Evolutionary conservation across 2,329 filamentous ascomycete genomes (phyloP).

Genomic region (Aspergillus hiratsukae): DNA sequence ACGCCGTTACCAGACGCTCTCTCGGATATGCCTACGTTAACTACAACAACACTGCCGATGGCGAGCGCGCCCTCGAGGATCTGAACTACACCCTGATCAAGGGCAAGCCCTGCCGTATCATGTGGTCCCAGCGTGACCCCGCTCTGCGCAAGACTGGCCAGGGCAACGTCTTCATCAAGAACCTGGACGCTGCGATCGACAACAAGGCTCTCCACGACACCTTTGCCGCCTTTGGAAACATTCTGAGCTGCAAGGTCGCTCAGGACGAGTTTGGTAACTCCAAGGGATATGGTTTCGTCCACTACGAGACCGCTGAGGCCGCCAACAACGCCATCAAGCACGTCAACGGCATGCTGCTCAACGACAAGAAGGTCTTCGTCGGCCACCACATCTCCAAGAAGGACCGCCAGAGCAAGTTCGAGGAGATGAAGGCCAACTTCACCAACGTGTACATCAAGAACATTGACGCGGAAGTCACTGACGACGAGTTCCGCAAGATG

Average conservation of each 20-base stretch:
- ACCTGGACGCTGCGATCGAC: slow-evolving; percentile 95
- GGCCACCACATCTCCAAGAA: slow-evolving; percentile 99
- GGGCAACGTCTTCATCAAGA: slow-evolving; percentile 99
- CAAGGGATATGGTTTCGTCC: slow-evolving; percentile 98
- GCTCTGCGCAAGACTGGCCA: slow-evolving; percentile 98
- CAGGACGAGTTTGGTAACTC: slow-evolving; percentile 96
- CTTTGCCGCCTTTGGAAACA: slow-evolving; percentile 98
- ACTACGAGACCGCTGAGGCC: slow-evolving; percentile 99
- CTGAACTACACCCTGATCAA: slow-evolving; percentile 99
- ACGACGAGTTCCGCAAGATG: slow-evolving; percentile 89
- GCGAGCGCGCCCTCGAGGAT: slow-evolving; percentile 97
- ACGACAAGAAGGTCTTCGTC: slow-evolving; percentile 99
- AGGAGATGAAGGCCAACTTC: slow-evolving; percentile 99
- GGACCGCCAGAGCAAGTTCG: slow-evolving; percentile 99
- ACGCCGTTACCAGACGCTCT: slow-evolving; percentile 95
- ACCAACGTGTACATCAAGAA: slow-evolving; percentile 99
- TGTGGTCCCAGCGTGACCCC: slow-evolving; percentile 99
- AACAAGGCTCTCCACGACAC: slow-evolving; percentile 99
- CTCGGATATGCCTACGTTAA: slow-evolving; percentile 99
- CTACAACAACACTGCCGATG: slow-evolving; percentile 96
- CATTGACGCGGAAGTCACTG: slow-evolving; percentile 74
- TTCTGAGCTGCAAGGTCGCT: slow-evolving; percentile 98
- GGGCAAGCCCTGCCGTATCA: slow-evolving; percentile 97
- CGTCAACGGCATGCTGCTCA: slow-evolving; percentile 98
- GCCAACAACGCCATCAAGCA: slow-evolving; percentile 97